Conservation (phyloP, 169 alveolate species). For the Plasmodium billcollinsi region DNA sequence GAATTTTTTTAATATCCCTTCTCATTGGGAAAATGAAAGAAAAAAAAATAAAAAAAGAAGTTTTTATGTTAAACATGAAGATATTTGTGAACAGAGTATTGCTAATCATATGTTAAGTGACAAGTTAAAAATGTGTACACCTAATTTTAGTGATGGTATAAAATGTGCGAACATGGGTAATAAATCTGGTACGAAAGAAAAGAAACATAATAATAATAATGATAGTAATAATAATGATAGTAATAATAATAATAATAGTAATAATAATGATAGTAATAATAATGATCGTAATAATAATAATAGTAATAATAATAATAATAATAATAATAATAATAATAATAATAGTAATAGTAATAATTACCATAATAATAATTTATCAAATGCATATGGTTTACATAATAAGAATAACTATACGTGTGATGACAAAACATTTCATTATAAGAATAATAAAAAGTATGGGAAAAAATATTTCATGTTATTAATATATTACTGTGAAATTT, state of each 20-base stretch:
- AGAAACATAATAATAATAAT: background rate
- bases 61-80: too few relatives aligned
- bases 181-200: background rate
- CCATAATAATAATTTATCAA: background rate
- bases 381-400: too few relatives aligned
- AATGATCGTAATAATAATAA: background rate
- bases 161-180: background rate
- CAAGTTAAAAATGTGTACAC: background rate
- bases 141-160: background rate
- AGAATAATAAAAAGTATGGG: conserved; percentile 21
- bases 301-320: background rate
- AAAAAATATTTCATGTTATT: conserved; percentile 40
- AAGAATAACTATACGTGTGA: too few relatives aligned
- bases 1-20: conserved; percentile 34
- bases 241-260: background rate
- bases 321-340: background rate
- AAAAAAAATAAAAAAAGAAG: background rate
- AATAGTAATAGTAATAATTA: background rate
- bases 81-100: too few relatives aligned
- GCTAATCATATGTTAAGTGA: background rate
- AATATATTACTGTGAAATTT: conserved; percentile 36
- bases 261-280: background rate
- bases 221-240: background rate
- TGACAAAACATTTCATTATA: background rate
- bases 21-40: background rate